These are phyloP conservation scores for Pseudogymnoascus sp. DNA, from an alignment of 2,329 filamentous ascomycete species.

Conservation along the genomic window DNA sequence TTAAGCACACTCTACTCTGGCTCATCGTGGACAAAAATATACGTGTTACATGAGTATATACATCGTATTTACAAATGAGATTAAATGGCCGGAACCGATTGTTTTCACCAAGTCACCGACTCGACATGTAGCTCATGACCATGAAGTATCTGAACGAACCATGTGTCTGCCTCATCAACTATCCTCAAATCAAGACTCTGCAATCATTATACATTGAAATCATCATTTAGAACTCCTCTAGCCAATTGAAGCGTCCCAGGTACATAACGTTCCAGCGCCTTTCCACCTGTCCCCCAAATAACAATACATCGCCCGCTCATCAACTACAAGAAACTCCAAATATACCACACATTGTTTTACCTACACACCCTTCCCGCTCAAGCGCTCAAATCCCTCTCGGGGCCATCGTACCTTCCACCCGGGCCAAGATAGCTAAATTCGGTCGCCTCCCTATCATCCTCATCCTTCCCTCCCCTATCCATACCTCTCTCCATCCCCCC, in stretches of 20 bases:
- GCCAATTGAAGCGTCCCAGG: background rate
- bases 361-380: background rate
- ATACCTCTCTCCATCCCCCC: background rate
- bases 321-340: background rate
- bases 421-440: background rate
- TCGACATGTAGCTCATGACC: too few relatives aligned
- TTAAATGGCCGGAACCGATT: too few relatives aligned
- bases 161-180: too few relatives aligned
- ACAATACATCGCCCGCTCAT: background rate
- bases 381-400: background rate
- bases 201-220: too few relatives aligned
- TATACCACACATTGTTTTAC: background rate
- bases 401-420: background rate
- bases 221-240: too few relatives aligned
- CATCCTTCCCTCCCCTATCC: background rate
- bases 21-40: background rate
- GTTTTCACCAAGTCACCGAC: too few relatives aligned
- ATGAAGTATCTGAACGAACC: too few relatives aligned
- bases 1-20: background rate
- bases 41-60: too few relatives aligned
- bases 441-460: background rate
- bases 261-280: background rate
- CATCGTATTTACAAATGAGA: too few relatives aligned
- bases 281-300: background rate
- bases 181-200: too few relatives aligned